Base-by-base conservation (phyloP, 108 stramenopile species). In the Pseudonitzschia pungens region DNA sequence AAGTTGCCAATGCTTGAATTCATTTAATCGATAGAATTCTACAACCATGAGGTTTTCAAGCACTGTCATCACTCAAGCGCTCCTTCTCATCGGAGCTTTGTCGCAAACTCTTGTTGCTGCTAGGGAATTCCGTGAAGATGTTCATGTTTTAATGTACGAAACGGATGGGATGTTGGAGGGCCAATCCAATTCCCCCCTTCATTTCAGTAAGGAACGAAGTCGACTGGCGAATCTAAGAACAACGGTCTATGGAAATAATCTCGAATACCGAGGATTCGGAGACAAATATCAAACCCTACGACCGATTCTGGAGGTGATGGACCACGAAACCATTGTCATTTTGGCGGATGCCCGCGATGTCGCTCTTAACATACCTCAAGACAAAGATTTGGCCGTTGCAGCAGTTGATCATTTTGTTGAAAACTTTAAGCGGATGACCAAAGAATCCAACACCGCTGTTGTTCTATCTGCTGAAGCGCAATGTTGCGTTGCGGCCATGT, bases 401-500 rank as follows among this genome's bases (percentile, higher is more conserved):
- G 55, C 40, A 5, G 53, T 70, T 70, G 54, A 54, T 27, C 53
- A 33, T 21, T 70, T 70, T 28, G 28, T 70, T 21, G 11, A 54
- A 22, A 56, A 16, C 53, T 70, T 70, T 32, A 21, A 70, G 10
- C 53, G n/a, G 5, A 28, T 70, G 15, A 70, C 53, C 15, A 31
- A 70, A 32, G 24, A 36, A 32, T 41, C 42, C 22, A 44, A 40
- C 5, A 67, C 48, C 65, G 65, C 65, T 15, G 65, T 67, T 21
- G 44, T 67, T 24, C 18, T 70, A 10, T 70, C 69, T 26, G 69
- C 69, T 21, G 69, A 70, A 33, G 28, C 69, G 12, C 69, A 70
- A 41, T 70, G 69, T 40, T 70, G 69, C 22, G 69, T 70, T 53
- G 53, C 69, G 16, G 69, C 69, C 32, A 70, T 70, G 69, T 48